Evolutionary conservation across 176 grass and related monocot genomes (phyloP).

Genomic region (Hordeum vulgare): MorexV3_pseudomolecules_assembly NC_058520.1:592695962-592696461

Average conservation of each 20-base stretch:
- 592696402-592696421: neutral
- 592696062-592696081: too few relatives aligned
- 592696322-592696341: neutral
- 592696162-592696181: neutral
- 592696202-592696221: neutral
- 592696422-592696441: neutral
- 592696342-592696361: rapidly evolving
- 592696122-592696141: too few relatives aligned
- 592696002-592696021: too few relatives aligned
- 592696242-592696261: neutral
- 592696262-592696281: neutral
- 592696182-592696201: neutral
- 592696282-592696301: neutral
- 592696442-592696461: too few relatives aligned
- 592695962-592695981: too few relatives aligned
- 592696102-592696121: neutral
- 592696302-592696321: neutral
- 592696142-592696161: neutral
- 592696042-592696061: too few relatives aligned
- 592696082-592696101: too few relatives aligned
- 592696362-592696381: neutral
- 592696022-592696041: too few relatives aligned
- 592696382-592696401: neutral
- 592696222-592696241: neutral
- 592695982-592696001: too few relatives aligned